Evolutionary conservation across 768 basidiomycete species (phyloP).

Genomic region (Neoboletus subvelutipes): DNA sequence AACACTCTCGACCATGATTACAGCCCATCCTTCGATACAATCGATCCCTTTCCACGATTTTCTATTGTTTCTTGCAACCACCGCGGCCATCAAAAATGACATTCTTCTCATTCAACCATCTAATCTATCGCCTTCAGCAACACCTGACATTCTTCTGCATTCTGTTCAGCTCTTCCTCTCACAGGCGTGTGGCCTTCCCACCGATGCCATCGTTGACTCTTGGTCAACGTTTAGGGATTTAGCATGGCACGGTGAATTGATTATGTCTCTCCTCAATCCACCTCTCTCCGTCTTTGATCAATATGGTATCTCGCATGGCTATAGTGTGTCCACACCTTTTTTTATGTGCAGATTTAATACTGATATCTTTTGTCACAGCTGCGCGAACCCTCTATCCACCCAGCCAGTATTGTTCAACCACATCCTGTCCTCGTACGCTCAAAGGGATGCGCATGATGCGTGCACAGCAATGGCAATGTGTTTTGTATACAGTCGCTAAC

Average conservation of each 20-base stretch:
- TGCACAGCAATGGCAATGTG: neutral
- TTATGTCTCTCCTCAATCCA: neutral
- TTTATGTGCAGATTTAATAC: too few relatives aligned
- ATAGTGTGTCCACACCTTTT: neutral
- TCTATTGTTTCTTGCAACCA: neutral
- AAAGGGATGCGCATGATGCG: conserved; percentile 8
- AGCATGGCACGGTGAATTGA: neutral
- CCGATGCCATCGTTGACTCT: neutral
- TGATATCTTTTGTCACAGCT: too few relatives aligned
- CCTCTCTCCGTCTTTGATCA: neutral
- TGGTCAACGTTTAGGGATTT: neutral
- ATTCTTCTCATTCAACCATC: conserved; percentile 3
- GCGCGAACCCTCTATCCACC: conserved; percentile 1
- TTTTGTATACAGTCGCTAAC: neutral
- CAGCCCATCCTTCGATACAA: neutral
- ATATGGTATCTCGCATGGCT: neutral
- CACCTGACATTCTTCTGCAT: neutral
- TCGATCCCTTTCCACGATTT: neutral
- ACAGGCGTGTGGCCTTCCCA: neutral
- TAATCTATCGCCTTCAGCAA: neutral
- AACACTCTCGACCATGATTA: neutral
- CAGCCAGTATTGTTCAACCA: neutral
- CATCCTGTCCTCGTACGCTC: neutral
- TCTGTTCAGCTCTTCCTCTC: neutral
- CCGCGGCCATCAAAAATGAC: neutral